phyloP scores from a whole-genome alignment of 2,329 filamentous ascomycete genomes.

The Ophiostoma populinum region DNA sequence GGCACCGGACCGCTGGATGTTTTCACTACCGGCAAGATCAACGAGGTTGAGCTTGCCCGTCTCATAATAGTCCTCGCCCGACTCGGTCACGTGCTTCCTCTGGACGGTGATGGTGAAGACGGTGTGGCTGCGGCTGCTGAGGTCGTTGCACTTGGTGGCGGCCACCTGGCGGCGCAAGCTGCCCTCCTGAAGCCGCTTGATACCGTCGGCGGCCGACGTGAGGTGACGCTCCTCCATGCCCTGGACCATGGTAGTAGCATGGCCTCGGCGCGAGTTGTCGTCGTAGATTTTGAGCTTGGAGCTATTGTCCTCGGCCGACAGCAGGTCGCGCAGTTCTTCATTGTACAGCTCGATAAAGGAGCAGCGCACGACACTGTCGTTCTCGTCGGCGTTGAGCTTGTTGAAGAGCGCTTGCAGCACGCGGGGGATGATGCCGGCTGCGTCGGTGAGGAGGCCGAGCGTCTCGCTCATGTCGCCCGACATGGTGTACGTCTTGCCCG shows the following conservation, averaged over 20 bases:
- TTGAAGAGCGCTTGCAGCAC: slow-evolving; percentile 75
- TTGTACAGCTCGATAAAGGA: slow-evolving; percentile 99
- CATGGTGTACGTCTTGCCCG: slow-evolving; percentile 99
- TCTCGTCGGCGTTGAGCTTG: slow-evolving; percentile 61
- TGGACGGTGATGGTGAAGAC: slow-evolving; percentile 93
- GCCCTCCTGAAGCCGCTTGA: slow-evolving; percentile 74
- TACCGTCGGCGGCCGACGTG: slow-evolving; percentile 65
- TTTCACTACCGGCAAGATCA: slow-evolving; percentile 91
- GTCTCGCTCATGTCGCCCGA: slow-evolving; percentile 90
- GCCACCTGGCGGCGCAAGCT: slow-evolving; percentile 95
- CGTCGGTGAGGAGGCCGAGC: slow-evolving; percentile 70
- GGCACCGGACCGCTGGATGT: slow-evolving; percentile 89
- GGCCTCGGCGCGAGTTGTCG: slow-evolving; percentile 71
- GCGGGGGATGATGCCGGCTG: slow-evolving; percentile 86
- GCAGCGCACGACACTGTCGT: slow-evolving; percentile 83
- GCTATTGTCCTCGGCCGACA: slow-evolving; percentile 48
- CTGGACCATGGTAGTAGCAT: slow-evolving; percentile 74
- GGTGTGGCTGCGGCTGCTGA: slow-evolving; percentile 92
- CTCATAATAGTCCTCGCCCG: slow-evolving; percentile 77
- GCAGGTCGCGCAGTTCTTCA: slow-evolving; percentile 81
- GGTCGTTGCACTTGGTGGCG: slow-evolving; percentile 97
- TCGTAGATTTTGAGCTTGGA: slow-evolving; percentile 88
- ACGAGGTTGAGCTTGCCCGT: slow-evolving; percentile 92
- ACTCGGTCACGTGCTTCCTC: slow-evolving; percentile 63
- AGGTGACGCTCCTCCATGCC: slow-evolving; percentile 97